phyloP scores from a whole-genome alignment of 495 filamentous ascomycete genomes.

The Viridothelium virens region DNA sequence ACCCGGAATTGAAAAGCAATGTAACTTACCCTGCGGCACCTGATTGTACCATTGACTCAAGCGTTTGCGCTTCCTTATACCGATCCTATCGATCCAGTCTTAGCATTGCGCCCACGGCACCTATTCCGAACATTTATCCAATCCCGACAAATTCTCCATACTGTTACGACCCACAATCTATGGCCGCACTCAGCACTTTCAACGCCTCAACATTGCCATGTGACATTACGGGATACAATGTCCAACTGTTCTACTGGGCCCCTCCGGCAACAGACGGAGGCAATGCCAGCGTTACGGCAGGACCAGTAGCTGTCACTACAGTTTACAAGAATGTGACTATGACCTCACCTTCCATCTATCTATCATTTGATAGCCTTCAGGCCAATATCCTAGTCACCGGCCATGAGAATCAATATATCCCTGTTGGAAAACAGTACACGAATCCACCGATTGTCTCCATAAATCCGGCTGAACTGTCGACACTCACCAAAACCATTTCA shows the following conservation, averaged over 20 bases:
- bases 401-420: conserved; percentile 5
- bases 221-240: conserved; percentile 15
- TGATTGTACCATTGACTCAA: background rate
- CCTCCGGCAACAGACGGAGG: background rate
- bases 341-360: conserved; percentile 9
- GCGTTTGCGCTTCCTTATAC: background rate
- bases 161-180: background rate
- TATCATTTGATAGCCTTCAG: background rate
- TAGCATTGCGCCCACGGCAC: background rate
- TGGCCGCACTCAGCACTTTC: background rate
- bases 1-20: conserved; percentile 1
- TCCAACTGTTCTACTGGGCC: conserved; percentile 18
- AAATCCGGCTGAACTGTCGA: background rate
- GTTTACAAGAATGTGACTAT: conserved; percentile 5
- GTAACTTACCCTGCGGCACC: background rate
- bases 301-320: background rate
- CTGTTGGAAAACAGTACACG: background rate
- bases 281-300: background rate
- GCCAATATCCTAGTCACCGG: background rate
- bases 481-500: conserved; percentile 8
- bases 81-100: background rate
- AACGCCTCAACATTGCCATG: conserved; percentile 7
- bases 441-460: conserved; percentile 1
- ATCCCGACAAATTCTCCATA: conserved; percentile 1
- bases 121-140: background rate